Evolutionary conservation across 2,329 filamentous ascomycete genomes (phyloP).

Genomic region (Fusarium duplospermum): DNA sequence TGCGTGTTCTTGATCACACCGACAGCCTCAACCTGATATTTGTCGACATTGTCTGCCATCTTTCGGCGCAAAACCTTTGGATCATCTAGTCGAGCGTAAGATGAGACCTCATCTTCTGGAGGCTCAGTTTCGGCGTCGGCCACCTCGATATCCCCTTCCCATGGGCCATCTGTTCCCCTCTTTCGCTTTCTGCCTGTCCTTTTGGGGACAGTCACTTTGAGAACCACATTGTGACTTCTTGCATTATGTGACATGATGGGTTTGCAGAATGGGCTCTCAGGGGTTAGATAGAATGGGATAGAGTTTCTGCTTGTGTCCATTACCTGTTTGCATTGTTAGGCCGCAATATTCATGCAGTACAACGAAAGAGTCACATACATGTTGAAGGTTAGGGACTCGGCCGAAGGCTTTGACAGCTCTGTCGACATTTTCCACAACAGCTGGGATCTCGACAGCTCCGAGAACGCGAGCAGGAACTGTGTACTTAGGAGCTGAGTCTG

Average conservation of each 20-base stretch:
- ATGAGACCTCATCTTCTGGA: constrained; percentile 49
- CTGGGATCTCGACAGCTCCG: constrained; percentile 57
- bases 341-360: background rate
- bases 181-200: constrained; percentile 89
- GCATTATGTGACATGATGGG: constrained; percentile 82
- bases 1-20: constrained; percentile 84
- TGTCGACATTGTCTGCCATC: constrained; percentile 76
- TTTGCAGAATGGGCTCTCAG: constrained; percentile 81
- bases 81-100: constrained; percentile 62
- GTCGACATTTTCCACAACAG: constrained; percentile 57
- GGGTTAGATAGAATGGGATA: constrained; percentile 79
- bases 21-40: constrained; percentile 75
- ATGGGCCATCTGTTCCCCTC: constrained; percentile 77
- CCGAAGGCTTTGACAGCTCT: constrained; percentile 57
- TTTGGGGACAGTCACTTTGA: constrained; percentile 89
- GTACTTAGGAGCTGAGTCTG: constrained; percentile 49
- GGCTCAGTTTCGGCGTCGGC: constrained; percentile 37
- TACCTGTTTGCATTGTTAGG: constrained; percentile 48
- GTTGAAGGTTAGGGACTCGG: constrained; percentile 51
- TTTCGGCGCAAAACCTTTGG: constrained; percentile 69
- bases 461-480: constrained; percentile 50
- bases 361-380: constrained; percentile 47
- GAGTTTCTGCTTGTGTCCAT: constrained; percentile 62
- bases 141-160: constrained; percentile 58
- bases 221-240: constrained; percentile 82